Base-by-base conservation (phyloP, 441 rosid genomes). In the Corymbia calophylla region DNA sequence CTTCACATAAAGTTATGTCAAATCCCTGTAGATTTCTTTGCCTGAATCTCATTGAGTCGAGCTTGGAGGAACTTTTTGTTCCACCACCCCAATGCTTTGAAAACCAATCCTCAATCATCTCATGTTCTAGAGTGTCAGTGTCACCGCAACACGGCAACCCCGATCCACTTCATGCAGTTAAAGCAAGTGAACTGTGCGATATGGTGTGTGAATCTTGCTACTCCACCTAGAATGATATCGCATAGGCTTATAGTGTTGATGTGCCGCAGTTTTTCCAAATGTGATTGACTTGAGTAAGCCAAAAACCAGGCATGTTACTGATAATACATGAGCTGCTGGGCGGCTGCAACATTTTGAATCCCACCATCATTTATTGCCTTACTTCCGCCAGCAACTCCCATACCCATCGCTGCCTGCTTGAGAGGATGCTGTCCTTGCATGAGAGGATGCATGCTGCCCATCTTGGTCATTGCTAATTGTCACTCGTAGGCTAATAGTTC, bases 241-340 rank as follows among this genome's bases (percentile, higher is more conserved):
- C 70, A 1, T 29, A 0, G 35, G 4, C 25, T 70, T 32, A 2
- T 18, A 5, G 0, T 9, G 0, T 18, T 0, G 1, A 18, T 2
- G 80, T 21, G 0, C 10, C 8, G 0, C 1, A 0, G 7, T 18
- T 70, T 17, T 5, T 5, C 4, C 0, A 9, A 70, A 1, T 5
- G 27, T 17, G 0, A 32, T 19, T 18, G 81, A 70, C 81, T n/a
- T n/a, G n/a, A n/a, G 12, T 19, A 90, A 91, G 86, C 93, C 93
- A 93, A 91, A 90, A 89, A 90, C 87, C 32, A 55, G 6, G 53
- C 17, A 2, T 84, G 55, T 87, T 56, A 86, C 54, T 97, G 97
- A 92, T 96, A 97, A 94, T 95, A 98, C 98, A 97, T 95, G 89
- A 97, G 96, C 91, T 97, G 99, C 94, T 96, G 99, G 73, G 97